These are phyloP conservation scores for Erysimum pusillum DNA, from an alignment of 441 rosid genomes.

Conservation along the genomic window DNA sequence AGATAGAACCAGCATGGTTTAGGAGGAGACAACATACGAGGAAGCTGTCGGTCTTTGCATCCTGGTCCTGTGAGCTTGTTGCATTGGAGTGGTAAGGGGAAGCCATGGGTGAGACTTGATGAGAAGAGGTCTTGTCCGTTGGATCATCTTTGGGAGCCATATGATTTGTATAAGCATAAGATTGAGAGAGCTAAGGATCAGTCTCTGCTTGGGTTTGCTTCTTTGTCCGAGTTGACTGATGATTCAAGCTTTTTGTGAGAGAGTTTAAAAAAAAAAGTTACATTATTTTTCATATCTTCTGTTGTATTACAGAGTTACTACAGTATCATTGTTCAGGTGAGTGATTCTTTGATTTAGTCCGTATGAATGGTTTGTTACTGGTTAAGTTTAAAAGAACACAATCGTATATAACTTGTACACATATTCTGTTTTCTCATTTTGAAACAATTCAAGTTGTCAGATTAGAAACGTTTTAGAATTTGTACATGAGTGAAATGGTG, in stretches of 20 bases:
- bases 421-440: background rate
- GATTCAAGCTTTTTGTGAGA: slow-evolving; percentile 59
- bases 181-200: slow-evolving; percentile 40
- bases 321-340: slow-evolving; percentile 48
- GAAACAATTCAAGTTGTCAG: slow-evolving; percentile 1
- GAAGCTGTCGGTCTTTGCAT: slow-evolving; percentile 82
- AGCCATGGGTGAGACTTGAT: slow-evolving; percentile 91
- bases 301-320: slow-evolving; percentile 20
- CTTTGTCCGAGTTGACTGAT: slow-evolving; percentile 50
- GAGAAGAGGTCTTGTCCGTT: slow-evolving; percentile 74
- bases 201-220: slow-evolving; percentile 43
- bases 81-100: slow-evolving; percentile 99
- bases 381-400: background rate
- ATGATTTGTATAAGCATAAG: slow-evolving; percentile 63
- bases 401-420: background rate
- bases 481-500: background rate
- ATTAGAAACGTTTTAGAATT: background rate
- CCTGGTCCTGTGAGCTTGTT: slow-evolving; percentile 88
- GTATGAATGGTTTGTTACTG: background rate
- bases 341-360: slow-evolving; percentile 59
- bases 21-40: slow-evolving; percentile 91
- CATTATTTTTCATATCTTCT: slow-evolving; percentile 23
- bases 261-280: slow-evolving; percentile 26
- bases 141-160: slow-evolving; percentile 86
- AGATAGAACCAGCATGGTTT: slow-evolving; percentile 96